Conservation (phyloP, 2,329 filamentous ascomycete species). For the Ophiocordyceps camponoti-rufipedis region DNA sequence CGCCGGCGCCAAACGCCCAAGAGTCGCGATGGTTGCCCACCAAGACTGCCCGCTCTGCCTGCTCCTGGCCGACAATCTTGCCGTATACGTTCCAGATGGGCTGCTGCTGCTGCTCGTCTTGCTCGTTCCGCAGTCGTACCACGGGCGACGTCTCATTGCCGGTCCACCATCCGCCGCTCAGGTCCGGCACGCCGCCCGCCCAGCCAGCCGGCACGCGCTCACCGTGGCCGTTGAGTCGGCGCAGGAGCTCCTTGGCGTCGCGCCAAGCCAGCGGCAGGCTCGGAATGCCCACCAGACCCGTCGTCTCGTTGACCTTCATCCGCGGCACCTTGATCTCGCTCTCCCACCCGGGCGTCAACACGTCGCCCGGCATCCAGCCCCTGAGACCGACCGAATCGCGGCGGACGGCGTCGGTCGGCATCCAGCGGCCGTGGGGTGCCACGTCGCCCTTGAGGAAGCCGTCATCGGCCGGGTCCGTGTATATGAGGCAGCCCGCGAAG, state of each 20-base stretch:
- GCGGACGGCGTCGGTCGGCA: conserved; percentile 69
- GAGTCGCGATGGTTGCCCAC: conserved; percentile 88
- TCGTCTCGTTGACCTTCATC: conserved; percentile 49
- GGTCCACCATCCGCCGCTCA: conserved; percentile 64
- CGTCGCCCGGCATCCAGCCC: conserved; percentile 74
- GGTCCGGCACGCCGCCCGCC: conserved; percentile 58
- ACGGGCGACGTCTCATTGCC: conserved; percentile 57
- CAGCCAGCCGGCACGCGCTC: conserved; percentile 49
- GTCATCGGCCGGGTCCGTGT: conserved; percentile 76
- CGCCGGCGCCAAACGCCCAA: conserved; percentile 75
- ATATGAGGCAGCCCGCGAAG: conserved; percentile 75
- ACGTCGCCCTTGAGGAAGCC: conserved; percentile 56
- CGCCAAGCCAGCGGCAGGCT: conserved; percentile 81
- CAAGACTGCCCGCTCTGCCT: conserved; percentile 65
- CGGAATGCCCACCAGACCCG: conserved; percentile 64
- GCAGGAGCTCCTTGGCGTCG: conserved; percentile 65
- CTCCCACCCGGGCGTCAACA: conserved; percentile 77
- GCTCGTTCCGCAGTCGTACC: conserved; percentile 69
- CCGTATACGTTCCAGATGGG: conserved; percentile 87
- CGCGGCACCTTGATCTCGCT: conserved; percentile 48
- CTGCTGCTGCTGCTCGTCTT: conserved; percentile 68
- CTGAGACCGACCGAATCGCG: conserved; percentile 64
- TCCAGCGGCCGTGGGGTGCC: conserved; percentile 60
- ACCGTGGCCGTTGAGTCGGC: conserved; percentile 59
- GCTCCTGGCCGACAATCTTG: conserved; percentile 67